Percentiles rank a stretch among this genome's conserved stretches.
Conservation (phyloP, 441 rosid genomes). For the Syzygium malaccense region DNA sequence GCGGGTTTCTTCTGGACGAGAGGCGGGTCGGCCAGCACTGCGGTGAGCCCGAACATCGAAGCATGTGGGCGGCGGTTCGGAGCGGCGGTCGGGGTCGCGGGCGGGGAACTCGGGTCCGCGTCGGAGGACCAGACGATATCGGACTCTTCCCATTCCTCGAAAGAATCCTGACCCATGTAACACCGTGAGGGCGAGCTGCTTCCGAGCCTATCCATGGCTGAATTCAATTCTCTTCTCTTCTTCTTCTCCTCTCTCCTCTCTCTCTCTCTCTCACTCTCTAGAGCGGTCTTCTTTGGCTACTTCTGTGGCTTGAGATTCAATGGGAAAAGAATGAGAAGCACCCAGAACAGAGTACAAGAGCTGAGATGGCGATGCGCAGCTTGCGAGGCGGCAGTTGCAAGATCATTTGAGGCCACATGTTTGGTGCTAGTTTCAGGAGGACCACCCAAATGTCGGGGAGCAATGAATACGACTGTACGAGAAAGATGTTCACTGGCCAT, state of each 20-base stretch:
- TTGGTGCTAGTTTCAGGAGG: background rate
- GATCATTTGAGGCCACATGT: background rate
- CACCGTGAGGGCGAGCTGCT: background rate
- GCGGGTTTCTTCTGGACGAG: background rate
- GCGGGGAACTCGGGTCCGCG: background rate
- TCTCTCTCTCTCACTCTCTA: background rate
- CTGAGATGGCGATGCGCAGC: background rate
- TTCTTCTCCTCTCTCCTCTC: background rate
- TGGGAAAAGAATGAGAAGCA: background rate
- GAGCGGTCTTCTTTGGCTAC: background rate
- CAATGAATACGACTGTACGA: background rate
- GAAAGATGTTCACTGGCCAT: background rate
- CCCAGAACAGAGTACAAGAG: background rate
- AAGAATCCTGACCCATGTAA: background rate
- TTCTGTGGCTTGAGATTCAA: background rate
- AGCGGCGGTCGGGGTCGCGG: background rate
- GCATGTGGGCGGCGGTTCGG: background rate
- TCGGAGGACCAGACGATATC: background rate
- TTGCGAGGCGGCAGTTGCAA: background rate
- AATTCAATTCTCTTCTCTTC: background rate
- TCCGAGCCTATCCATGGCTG: background rate
- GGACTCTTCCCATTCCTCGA: constrained; percentile 1
- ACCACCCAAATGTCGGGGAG: background rate
- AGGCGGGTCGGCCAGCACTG: background rate
- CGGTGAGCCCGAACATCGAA: background rate